Percentiles rank a stretch among this genome's conserved stretches.
Evolutionary conservation across 495 filamentous ascomycete genomes (phyloP).

Genomic region (Apiosordaria backusii): DNA sequence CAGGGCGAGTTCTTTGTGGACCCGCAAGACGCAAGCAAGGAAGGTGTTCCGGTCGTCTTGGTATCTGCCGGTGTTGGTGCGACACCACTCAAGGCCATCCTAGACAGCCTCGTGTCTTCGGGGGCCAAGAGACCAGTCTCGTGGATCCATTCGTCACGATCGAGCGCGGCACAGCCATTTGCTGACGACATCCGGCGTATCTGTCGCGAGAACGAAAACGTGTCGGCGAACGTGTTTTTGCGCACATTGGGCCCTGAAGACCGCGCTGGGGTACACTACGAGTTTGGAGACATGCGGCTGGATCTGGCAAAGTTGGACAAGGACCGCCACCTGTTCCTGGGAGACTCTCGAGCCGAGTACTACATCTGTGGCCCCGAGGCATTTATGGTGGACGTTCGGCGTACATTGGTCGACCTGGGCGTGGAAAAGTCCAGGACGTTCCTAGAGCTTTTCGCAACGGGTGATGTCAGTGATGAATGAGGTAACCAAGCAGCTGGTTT

Average conservation of each 20-base stretch:
- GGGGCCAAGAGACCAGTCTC: conserved; percentile 49
- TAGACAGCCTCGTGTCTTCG: conserved; percentile 47
- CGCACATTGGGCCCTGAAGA: conserved; percentile 42
- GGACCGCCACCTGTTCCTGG: conserved; percentile 52
- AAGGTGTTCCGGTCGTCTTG: conserved; percentile 55
- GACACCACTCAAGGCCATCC: conserved; percentile 63
- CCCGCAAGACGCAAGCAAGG: conserved; percentile 34
- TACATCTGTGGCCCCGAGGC: conserved; percentile 63
- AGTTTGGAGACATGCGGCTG: conserved; percentile 50
- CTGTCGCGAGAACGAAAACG: conserved; percentile 40
- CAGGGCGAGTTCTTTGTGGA: conserved; percentile 65
- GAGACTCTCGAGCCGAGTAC: conserved; percentile 53
- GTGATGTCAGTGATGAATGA: conserved; percentile 35
- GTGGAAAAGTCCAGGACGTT: conserved; percentile 54
- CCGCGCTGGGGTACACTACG: conserved; percentile 51
- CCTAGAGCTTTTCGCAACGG: conserved; percentile 67
- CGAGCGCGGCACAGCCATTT: conserved; percentile 51
- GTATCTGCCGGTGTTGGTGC: conserved; percentile 68
- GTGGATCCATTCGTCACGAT: conserved; percentile 62
- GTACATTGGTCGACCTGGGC: conserved; percentile 46
- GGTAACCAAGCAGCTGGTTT: background rate
- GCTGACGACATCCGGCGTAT: conserved; percentile 49
- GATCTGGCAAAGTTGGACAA: conserved; percentile 50
- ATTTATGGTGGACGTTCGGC: conserved; percentile 61
- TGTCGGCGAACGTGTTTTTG: conserved; percentile 43